Base-by-base conservation (phyloP, 257 asterid genomes). In the Fraxinus americana region DNA sequence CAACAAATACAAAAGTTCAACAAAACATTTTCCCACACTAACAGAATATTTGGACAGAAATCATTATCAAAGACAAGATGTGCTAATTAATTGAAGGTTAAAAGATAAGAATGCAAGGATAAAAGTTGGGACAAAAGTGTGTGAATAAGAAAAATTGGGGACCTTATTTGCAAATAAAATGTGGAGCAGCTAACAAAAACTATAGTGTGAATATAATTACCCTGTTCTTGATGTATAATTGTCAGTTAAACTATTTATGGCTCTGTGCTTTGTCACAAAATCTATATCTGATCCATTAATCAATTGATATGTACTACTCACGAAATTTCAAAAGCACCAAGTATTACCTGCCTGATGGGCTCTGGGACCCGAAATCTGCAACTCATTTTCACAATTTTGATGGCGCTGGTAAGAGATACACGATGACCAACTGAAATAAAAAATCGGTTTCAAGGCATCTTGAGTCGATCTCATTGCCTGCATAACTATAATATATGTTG, bases 321-420 rank as follows among this genome's bases (percentile, higher is more conserved):
- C 23, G 10, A 14, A 34, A 71, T 8, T 77, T 67, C 72, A 80
- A 30, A 54, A 72, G 57, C 45, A 29, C 70, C 69, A 38, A 75
- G 16, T 13, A 54, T 81, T 23, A 90, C 98, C 97, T 94, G 98
- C 68, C 99, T 85, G 82, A 74, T 91, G 84, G 98, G 96, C 85
- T 94, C 99, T 38, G 99, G 97, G 79, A 94, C 88, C 72, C 97
- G 94, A 80, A 83, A 92, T 83, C 72, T 87, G 82, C 97, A 89
- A 70, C 85, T 88, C 67, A 85, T 81, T 81, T 86, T 90, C 77
- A 89, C 97, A 75, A 92, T 75, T 36, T 86, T 71, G 78, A 86
- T 72, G 79, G 96, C 94, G 41, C 83, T 92, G 71, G 80, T 78
- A 73, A 94, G 96, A 71, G 98, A 88, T 52, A 94, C 80, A 75